These are phyloP conservation scores for Dothideomycetes sp. DNA, from an alignment of 2,329 filamentous ascomycete species.

Conservation along the genomic window DNA sequence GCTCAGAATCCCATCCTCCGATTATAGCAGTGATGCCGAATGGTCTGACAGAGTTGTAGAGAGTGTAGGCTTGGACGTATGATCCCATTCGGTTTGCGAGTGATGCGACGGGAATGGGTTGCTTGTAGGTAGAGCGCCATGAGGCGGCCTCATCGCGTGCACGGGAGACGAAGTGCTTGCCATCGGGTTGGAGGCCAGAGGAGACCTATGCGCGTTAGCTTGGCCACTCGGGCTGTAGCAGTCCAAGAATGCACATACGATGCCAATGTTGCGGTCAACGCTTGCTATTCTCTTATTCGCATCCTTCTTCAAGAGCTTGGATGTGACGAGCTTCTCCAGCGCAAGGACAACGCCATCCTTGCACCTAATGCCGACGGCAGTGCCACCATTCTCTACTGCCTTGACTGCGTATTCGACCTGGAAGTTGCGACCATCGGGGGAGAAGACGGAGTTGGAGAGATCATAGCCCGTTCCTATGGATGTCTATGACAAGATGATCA, in stretches of 20 bases:
- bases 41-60: constrained; percentile 91
- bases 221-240: neutral
- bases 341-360: constrained; percentile 95
- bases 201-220: constrained; percentile 54
- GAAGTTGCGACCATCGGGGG: constrained; percentile 96
- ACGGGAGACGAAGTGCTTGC: constrained; percentile 86
- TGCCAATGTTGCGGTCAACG: constrained; percentile 84
- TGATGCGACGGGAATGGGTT: constrained; percentile 77
- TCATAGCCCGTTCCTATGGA: constrained; percentile 99
- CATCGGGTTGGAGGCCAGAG: constrained; percentile 88
- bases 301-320: constrained; percentile 87
- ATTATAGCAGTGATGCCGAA: constrained; percentile 95
- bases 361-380: constrained; percentile 89
- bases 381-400: constrained; percentile 96
- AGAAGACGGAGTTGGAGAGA: constrained; percentile 99
- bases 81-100: constrained; percentile 88
- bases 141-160: constrained; percentile 85
- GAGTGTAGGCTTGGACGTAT: constrained; percentile 94
- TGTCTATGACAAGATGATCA: constrained; percentile 47
- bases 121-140: constrained; percentile 92
- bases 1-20: constrained; percentile 84
- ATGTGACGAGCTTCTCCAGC: constrained; percentile 90
- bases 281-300: constrained; percentile 97
- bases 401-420: constrained; percentile 97
- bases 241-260: constrained; percentile 49